Conservation (phyloP, 768 basidiomycete species). For the Nidularia sp. region DNA sequence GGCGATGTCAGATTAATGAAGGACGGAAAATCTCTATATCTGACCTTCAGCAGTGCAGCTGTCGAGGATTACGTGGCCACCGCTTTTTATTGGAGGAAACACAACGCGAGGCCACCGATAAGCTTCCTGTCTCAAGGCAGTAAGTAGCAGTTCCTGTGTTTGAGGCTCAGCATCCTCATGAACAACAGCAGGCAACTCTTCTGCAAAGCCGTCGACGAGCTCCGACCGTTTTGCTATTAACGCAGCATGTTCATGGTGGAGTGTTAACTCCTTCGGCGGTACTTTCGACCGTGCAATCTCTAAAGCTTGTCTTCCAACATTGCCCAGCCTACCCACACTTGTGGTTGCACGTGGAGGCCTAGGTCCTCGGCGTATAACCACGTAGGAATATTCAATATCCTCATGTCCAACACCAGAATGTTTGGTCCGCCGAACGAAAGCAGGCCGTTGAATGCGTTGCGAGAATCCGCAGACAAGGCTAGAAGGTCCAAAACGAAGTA, state of each 20-base stretch:
- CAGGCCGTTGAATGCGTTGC: slow-evolving; percentile 83
- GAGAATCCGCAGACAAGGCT: slow-evolving; percentile 75
- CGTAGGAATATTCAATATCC: slow-evolving; percentile 85
- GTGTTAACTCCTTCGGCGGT: no score
- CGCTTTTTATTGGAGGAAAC: slow-evolving; percentile 87
- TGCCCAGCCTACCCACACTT: slow-evolving; percentile 48
- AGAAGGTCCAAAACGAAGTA: slow-evolving; percentile 51
- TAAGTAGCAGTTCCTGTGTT: slow-evolving; percentile 33
- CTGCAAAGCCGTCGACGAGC: no score
- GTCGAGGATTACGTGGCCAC: slow-evolving; percentile 90
- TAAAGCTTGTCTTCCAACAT: slow-evolving; percentile 30
- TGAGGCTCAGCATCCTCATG: neutral
- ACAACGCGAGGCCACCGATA: slow-evolving; percentile 89
- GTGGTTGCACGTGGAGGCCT: slow-evolving; percentile 45
- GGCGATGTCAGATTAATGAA: neutral
- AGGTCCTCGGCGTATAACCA: slow-evolving; percentile 77
- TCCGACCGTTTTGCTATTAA: no score
- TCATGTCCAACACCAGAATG: slow-evolving; percentile 83
- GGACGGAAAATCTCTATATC: slow-evolving; percentile 5
- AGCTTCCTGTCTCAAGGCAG: slow-evolving; percentile 65
- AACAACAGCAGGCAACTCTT: no score
- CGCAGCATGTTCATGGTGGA: no score
- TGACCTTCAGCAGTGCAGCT: slow-evolving; percentile 80
- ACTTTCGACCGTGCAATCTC: no score
- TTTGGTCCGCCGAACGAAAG: slow-evolving; percentile 84